Evolutionary conservation across 768 basidiomycete genomes (phyloP), one percentile per base, ranked within the genome.

Genomic region (Pleurotus pulmonarius): DNA sequence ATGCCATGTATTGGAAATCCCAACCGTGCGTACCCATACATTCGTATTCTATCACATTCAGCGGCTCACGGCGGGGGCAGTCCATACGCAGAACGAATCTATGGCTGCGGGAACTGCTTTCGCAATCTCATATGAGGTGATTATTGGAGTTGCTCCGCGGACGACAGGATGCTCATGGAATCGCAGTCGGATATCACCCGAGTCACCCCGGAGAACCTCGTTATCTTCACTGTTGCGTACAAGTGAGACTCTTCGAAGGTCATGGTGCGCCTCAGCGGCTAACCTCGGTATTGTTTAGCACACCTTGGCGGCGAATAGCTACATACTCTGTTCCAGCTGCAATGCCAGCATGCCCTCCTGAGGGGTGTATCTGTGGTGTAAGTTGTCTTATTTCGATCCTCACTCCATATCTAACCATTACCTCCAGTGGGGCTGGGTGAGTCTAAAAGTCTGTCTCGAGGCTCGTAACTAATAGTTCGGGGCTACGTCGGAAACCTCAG

Each of bases 51-150:
- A 38, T 13, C 15, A 13, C 11, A 34, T n/a, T 20, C 20, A 15
- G 15, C 4, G 12, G 6, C 45, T 60, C 16, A 62, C 22, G 12
- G 51, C 34, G 12, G 4, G 13, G 2, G 24, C 51, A 79, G 77
- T 79, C 18, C 77, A 79, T 56, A 72, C 77, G 3, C 71, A 75
- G 59, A 79, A 75, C 52, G 68, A 78, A 59, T 69, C 66, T 25
- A 76, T 75, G 75, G 77, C 77, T 9, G 65, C 77, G 3, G 77
- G 77, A n/a, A 75, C 76, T 7, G 70, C 68, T 1, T 78, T 79
- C 58, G 76, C 77, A 3, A 79, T 77, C 38, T 77, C 76, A 2
- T 77, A 78, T 64, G 63, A 68, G 47, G 69, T 67, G 15, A 34
- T 9, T 34, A 34, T 34, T 8, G 29, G 3, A 22, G 59, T 48